Percentiles rank a stretch among this genome's conserved stretches.
Conservation (phyloP, 202 grass and related monocot species). For the Hordeum pubiflorum region DNA sequence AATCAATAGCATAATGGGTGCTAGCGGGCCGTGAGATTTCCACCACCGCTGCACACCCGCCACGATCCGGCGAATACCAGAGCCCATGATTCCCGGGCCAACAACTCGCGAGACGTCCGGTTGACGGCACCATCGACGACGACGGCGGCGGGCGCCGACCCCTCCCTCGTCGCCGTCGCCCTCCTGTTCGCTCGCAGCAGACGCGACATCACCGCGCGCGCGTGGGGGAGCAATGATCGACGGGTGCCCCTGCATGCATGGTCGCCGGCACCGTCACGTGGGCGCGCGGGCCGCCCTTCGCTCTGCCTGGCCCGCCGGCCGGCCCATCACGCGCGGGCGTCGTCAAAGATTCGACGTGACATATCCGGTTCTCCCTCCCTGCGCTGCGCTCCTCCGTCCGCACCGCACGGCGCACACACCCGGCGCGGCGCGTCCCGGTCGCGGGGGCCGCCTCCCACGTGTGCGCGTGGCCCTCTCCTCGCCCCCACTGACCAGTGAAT, state of each 20-base stretch:
- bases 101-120: too few species aligned
- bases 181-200: background rate
- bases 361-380: background rate
- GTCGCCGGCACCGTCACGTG: constrained; percentile 38
- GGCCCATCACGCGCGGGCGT: background rate
- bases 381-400: background rate
- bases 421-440: too few species aligned
- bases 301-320: background rate
- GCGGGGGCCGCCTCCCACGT: constrained; percentile 1
- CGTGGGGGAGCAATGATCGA: background rate
- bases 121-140: background rate
- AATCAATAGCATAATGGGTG: background rate
- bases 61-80: background rate
- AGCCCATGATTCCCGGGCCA: background rate
- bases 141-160: background rate
- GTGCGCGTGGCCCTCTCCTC: background rate
- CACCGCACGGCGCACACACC: background rate
- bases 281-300: background rate
- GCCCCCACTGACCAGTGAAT: background rate
- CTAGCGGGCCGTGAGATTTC: background rate
- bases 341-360: constrained; percentile 33
- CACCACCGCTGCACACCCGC: background rate
- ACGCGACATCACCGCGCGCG: background rate
- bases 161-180: background rate
- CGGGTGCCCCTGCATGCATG: background rate